Base-by-base conservation (phyloP, 2,329 filamentous ascomycete species). In the Shiraia sp. region DNA sequence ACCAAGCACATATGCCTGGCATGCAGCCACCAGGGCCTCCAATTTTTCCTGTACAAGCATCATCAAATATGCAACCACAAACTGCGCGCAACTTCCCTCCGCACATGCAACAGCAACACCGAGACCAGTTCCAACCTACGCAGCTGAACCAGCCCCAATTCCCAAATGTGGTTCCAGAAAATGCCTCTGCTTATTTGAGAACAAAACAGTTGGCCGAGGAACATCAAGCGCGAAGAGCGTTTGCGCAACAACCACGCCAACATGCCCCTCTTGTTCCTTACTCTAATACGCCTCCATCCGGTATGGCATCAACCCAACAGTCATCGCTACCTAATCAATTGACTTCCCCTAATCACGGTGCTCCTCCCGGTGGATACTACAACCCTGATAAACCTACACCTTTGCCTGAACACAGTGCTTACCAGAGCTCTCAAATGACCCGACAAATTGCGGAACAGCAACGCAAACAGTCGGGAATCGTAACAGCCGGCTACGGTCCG, bases 331-430 rank as follows among this genome's bases (percentile, higher is more conserved):
- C 27, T 30, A 45, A 35, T 28, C 51, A 55, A 38, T 29, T 17
- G 31, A 34, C 36, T 25, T 47, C 19, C 4, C 4, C 19, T 4
- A 8, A 5, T 22, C 19, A 39, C 26, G 45, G 40, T 10, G 45
- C 47, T 30, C 52, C 53, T 29, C 36, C 47, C 7, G 56, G 44
- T 28, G 58, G 56, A n/a, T 62, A 62, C 32, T 63, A 59, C 34
- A 51, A 59, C 32, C 57, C 59, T 9, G 49, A 55, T 24, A 42
- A 40, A 16, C 40, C 40, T 17, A 40, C 38, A 14, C 27, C 45
- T 25, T 12, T 36, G 30, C 27, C 33, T 25, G 46, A 55, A 23
- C 44, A 42, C 22, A 54, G 51, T 16, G 54, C 52, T 12, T 54
- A 57, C 30, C 31, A 34, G n/a, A 40, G 47, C 5, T 51, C 51